A percentile compares a stretch with the other conserved stretches of the same genome.
Evolutionary conservation across 2,329 filamentous ascomycete genomes (phyloP).

Genomic region (Claviceps humidiphila): DNA sequence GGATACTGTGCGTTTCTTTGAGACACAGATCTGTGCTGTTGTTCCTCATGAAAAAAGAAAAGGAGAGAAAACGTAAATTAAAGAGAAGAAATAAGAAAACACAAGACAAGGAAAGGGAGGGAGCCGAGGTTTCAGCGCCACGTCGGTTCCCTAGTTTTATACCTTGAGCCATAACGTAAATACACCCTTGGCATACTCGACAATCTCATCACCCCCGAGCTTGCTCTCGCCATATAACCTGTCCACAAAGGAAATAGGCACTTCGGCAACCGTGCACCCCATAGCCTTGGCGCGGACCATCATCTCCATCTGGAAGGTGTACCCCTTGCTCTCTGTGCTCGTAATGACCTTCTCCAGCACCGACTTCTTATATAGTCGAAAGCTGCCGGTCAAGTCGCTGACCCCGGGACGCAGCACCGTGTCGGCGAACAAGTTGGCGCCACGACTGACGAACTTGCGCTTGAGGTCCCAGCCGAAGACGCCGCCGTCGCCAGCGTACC

Average conservation of each 20-base stretch:
- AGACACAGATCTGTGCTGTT: neutral
- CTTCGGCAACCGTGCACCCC: conserved; percentile 87
- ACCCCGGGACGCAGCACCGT: conserved; percentile 87
- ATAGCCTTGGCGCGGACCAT: conserved; percentile 95
- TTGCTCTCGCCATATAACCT: conserved; percentile 91
- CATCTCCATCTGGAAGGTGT: conserved; percentile 99
- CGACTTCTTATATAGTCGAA: conserved; percentile 83
- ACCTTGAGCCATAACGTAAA: conserved; percentile 67
- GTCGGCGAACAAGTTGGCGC: conserved; percentile 91
- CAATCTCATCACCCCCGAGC: conserved; percentile 87
- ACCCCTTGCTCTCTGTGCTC: conserved; percentile 89
- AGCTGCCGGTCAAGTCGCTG: conserved; percentile 89
- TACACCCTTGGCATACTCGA: conserved; percentile 86
- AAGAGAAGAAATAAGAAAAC: neutral
- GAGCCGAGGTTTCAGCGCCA: neutral
- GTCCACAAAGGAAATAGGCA: conserved; percentile 93
- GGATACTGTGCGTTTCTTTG: neutral
- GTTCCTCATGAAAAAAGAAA: neutral
- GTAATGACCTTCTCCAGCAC: conserved; percentile 83
- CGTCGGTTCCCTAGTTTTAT: conserved; percentile 19
- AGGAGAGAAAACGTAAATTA: neutral
- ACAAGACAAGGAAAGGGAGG: neutral
- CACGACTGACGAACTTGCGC: conserved; percentile 69
- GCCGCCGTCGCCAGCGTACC: conserved; percentile 79
- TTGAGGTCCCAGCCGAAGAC: conserved; percentile 97